A percentile compares a stretch with the other conserved stretches of the same genome.
These are phyloP conservation scores for Fusarium coicis DNA, from an alignment of 2,329 filamentous ascomycete species.

Conservation along the genomic window DNA sequence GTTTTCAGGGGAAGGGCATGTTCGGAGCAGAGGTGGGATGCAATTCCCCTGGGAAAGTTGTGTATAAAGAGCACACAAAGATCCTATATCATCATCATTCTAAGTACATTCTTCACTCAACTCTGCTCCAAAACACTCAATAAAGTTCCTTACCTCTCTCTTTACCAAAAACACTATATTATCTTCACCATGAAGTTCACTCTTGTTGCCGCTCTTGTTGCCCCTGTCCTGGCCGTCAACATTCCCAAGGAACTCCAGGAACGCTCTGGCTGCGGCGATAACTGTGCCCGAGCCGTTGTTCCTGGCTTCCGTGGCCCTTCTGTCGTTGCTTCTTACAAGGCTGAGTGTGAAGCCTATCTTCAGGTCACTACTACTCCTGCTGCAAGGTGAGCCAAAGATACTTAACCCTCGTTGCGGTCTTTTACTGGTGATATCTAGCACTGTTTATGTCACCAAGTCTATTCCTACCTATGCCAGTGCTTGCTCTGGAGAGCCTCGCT, in stretches of 20 bases:
- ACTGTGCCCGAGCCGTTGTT: constrained; percentile 35
- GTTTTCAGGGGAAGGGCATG: background rate
- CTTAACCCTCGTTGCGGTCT: accelerated
- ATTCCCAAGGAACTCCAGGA: constrained; percentile 29
- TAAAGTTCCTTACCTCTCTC: background rate
- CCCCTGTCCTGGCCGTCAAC: constrained; percentile 22
- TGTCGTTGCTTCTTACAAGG: constrained; percentile 21
- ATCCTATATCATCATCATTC: background rate
- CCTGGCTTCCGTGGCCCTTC: constrained; percentile 24
- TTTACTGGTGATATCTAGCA: constrained; percentile 10
- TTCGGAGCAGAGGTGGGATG: no score
- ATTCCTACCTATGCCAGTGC: constrained; percentile 37
- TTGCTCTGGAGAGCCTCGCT: constrained; percentile 35
- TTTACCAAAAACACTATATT: background rate
- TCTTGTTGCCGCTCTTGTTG: constrained; percentile 26
- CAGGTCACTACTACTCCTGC: constrained; percentile 29
- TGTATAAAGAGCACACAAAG: constrained; percentile 10
- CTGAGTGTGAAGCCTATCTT: constrained; percentile 36
- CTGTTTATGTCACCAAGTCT: constrained; percentile 34
- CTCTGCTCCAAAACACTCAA: background rate
- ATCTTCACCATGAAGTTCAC: constrained; percentile 34
- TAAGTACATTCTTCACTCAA: background rate
- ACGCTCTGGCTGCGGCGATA: constrained; percentile 29
- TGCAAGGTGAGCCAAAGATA: constrained; percentile 7
- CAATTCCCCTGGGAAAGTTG: background rate